These are phyloP conservation scores for Aaosphaeria pasadenensis DNA, from an alignment of 2,329 filamentous ascomycete species.

Conservation along the genomic window DNA sequence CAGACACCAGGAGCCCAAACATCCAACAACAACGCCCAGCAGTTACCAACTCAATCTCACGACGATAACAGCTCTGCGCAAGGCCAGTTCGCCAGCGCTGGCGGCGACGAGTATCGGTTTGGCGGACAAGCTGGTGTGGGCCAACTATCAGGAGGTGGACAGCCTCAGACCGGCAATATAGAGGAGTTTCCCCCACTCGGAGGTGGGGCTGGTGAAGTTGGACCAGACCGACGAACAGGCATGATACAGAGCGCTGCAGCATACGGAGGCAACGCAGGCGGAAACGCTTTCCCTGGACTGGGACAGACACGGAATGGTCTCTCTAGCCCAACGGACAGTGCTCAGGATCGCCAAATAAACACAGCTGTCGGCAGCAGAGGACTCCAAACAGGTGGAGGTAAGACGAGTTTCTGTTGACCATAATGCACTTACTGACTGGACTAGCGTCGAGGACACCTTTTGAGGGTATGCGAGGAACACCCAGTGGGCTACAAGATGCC, in stretches of 20 bases:
- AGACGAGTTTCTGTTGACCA: conserved; percentile 1
- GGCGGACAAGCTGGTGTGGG: conserved; percentile 54
- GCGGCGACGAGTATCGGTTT: conserved; percentile 55
- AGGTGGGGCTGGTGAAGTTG: conserved; percentile 50
- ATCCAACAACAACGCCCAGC: conserved; percentile 38
- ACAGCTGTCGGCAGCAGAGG: conserved; percentile 28
- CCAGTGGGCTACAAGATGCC: conserved; percentile 34
- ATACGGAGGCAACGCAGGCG: conserved; percentile 36
- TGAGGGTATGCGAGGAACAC: conserved; percentile 25
- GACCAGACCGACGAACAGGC: conserved; percentile 48
- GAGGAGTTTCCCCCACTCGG: conserved; percentile 62
- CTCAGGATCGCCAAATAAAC: conserved; percentile 31
- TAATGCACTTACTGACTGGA: conserved; percentile 6
- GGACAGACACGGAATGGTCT: conserved; percentile 45
- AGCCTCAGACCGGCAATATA: conserved; percentile 56
- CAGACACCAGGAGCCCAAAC: conserved; percentile 32
- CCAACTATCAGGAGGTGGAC: conserved; percentile 48
- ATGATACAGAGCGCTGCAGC: conserved; percentile 50
- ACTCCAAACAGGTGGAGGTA: conserved; percentile 18
- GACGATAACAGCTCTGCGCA: conserved; percentile 41
- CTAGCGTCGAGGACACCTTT: conserved; percentile 29
- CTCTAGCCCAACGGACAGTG: conserved; percentile 36
- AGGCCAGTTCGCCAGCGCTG: conserved; percentile 48
- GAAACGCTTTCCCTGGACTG: conserved; percentile 40
- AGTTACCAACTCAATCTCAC: conserved; percentile 40